These are phyloP conservation scores for Schizosaccharomyces octosporus DNA, from an alignment of 805 yeast genomes.

Conservation along the genomic window DNA sequence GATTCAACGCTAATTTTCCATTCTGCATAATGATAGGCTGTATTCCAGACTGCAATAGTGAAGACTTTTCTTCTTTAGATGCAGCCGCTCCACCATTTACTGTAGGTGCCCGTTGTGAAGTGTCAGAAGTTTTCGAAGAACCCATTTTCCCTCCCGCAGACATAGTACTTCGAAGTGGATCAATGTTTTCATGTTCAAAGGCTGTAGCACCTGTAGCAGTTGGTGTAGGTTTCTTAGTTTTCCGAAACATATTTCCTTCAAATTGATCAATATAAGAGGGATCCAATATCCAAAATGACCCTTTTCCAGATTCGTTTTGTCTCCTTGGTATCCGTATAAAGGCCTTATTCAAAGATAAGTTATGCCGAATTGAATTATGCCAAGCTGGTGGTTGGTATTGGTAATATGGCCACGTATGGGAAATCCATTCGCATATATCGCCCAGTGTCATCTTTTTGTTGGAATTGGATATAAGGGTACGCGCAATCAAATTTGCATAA, in stretches of 20 bases:
- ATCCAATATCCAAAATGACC: conserved; percentile 22
- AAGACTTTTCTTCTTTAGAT: neutral
- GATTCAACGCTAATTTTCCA: conserved; percentile 2
- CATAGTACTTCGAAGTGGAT: too few relatives aligned
- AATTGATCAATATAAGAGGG: conserved; percentile 9
- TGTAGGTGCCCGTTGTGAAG: too few relatives aligned
- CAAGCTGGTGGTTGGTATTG: conserved; percentile 90
- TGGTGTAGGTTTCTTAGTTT: conserved; percentile 19
- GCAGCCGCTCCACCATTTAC: neutral
- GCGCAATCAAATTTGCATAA: conserved; percentile 56
- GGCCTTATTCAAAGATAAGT: conserved; percentile 61
- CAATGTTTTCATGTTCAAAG: conserved; percentile 7
- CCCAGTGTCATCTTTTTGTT: conserved; percentile 50
- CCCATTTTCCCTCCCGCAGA: too few relatives aligned
- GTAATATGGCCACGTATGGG: conserved; percentile 74
- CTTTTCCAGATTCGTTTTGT: conserved; percentile 37
- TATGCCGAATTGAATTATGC: conserved; percentile 87
- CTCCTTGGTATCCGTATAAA: conserved; percentile 48
- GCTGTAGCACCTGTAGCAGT: conserved; percentile 9
- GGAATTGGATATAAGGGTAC: conserved; percentile 44
- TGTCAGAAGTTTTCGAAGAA: too few relatives aligned
- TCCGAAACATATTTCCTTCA: conserved; percentile 10
- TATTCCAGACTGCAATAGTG: conserved; percentile 4
- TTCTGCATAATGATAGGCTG: neutral
- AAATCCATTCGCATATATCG: conserved; percentile 68